phyloP scores from a whole-genome alignment of 2,329 filamentous ascomycete species.

The Leptographium radiaticola region DNA sequence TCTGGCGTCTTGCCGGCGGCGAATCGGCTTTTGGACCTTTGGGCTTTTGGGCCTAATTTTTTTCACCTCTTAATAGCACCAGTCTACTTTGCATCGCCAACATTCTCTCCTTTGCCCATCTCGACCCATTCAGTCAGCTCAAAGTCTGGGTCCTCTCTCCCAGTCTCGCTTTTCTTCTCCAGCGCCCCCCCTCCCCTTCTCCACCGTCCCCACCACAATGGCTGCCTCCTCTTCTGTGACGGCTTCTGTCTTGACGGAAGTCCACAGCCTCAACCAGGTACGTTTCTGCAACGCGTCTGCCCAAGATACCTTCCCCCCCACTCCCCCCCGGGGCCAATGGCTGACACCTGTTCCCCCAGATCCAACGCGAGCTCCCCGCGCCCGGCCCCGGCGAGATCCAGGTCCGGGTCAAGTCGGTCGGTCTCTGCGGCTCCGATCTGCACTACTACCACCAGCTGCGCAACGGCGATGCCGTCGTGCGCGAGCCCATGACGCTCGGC shows the following conservation, averaged over 20 bases:
- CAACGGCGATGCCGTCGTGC: conserved; percentile 47
- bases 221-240: conserved; percentile 1
- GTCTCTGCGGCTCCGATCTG: conserved; percentile 51
- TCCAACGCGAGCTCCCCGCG: conserved; percentile 24
- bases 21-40: no score
- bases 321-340: neutral
- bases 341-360: neutral
- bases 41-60: no score
- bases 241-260: conserved; percentile 3
- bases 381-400: conserved; percentile 44
- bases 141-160: no score
- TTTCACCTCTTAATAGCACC: neutral
- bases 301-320: no score
- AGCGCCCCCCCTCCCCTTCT: neutral
- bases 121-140: neutral
- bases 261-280: conserved; percentile 1
- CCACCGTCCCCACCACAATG: neutral
- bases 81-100: no score
- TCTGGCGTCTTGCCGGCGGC: no score
- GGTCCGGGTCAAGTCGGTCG: conserved; percentile 44
- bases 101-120: no score
- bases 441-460: conserved; percentile 22
- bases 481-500: conserved; percentile 36
- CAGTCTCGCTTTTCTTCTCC: neutral
- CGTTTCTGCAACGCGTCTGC: no score